Conservation (phyloP, 2,329 filamentous ascomycete genomes). For the Ciborinia camelliae region DNA sequence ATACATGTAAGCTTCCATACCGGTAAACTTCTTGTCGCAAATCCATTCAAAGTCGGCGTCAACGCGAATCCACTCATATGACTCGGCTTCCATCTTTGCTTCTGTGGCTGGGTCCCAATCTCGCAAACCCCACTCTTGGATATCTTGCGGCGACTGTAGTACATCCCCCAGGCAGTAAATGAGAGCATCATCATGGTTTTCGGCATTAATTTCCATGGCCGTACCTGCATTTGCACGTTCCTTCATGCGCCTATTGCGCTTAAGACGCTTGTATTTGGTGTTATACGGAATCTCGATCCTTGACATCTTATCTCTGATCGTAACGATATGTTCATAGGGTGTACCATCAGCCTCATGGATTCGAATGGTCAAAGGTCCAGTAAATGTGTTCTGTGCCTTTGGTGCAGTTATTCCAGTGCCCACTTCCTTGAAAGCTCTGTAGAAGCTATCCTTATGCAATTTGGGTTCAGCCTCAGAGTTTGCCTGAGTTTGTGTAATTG, state of each 20-base stretch:
- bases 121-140: slow-evolving; percentile 75
- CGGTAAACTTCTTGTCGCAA: slow-evolving; percentile 71
- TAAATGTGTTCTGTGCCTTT: slow-evolving; percentile 75
- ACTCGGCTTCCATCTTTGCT: slow-evolving; percentile 88
- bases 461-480: slow-evolving; percentile 47
- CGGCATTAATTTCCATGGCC: slow-evolving; percentile 60
- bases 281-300: slow-evolving; percentile 97
- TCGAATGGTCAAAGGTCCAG: slow-evolving; percentile 93
- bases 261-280: slow-evolving; percentile 97
- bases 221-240: slow-evolving; percentile 66
- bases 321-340: slow-evolving; percentile 95
- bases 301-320: slow-evolving; percentile 82
- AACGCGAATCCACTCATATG: slow-evolving; percentile 97
- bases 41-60: slow-evolving; percentile 99
- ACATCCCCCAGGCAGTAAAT: slow-evolving; percentile 92
- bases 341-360: slow-evolving; percentile 98
- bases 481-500: slow-evolving; percentile 69
- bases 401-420: slow-evolving; percentile 65
- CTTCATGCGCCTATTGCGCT: slow-evolving; percentile 78
- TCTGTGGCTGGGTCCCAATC: slow-evolving; percentile 92
- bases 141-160: slow-evolving; percentile 76
- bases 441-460: slow-evolving; percentile 71
- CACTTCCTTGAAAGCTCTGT: slow-evolving; percentile 80
- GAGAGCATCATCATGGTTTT: slow-evolving; percentile 73
- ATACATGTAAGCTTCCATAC: slow-evolving; percentile 95